Evolutionary conservation across 345 rosid species (phyloP).

Genomic region (Hypericum androsaemum): DNA sequence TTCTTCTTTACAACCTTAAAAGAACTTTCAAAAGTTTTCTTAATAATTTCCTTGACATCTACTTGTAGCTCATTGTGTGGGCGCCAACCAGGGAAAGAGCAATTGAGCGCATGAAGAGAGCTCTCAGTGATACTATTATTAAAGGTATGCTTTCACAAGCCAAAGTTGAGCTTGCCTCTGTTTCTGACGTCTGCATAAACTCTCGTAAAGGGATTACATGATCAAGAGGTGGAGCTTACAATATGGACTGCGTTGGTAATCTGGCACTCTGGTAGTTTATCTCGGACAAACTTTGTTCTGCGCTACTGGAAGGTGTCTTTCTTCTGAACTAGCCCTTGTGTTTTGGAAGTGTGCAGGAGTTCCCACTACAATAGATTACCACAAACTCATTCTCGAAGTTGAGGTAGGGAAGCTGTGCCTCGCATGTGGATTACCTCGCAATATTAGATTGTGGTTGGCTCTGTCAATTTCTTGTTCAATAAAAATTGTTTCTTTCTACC

Average conservation of each 20-base stretch:
- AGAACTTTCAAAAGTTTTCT: constrained; percentile 8
- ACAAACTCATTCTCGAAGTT: constrained; percentile 88
- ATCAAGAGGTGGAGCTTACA: too few species aligned
- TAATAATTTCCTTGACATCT: constrained; percentile 7
- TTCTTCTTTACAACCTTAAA: too few species aligned
- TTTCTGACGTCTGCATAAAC: neutral
- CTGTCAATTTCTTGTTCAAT: neutral
- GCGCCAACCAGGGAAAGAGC: constrained; percentile 98
- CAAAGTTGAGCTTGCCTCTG: neutral
- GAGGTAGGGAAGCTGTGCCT: constrained; percentile 44
- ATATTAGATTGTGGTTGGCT: neutral
- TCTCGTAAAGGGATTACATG: neutral
- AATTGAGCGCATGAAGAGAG: constrained; percentile 95
- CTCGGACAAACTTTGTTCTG: neutral
- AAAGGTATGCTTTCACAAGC: constrained; percentile 36
- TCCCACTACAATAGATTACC: constrained; percentile 93
- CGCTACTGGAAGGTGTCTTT: neutral
- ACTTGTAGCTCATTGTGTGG: constrained; percentile 85
- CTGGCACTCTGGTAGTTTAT: too few species aligned
- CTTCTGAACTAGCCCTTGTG: constrained; percentile 1
- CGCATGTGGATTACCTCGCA: neutral
- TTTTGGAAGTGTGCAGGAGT: constrained; percentile 44
- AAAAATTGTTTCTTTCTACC: constrained; percentile 8
- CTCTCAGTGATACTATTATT: constrained; percentile 84
- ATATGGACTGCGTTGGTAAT: too few species aligned